A percentile compares a stretch with the other conserved stretches of the same genome.
These are phyloP conservation scores for Starmerella vitae DNA, from an alignment of 805 yeast species.

Conservation along the genomic window DNA sequence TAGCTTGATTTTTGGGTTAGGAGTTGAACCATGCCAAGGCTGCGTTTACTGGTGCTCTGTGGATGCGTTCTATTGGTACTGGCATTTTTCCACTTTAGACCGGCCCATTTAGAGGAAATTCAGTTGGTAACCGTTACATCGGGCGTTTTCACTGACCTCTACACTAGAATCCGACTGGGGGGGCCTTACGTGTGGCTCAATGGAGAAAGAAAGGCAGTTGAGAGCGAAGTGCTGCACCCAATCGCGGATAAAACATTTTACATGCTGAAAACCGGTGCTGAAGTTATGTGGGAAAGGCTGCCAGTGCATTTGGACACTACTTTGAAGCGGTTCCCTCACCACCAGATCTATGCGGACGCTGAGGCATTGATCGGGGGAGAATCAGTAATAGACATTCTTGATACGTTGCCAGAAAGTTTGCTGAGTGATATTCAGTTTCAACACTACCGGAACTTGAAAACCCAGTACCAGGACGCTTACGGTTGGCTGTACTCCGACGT, in stretches of 20 bases:
- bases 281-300: slow-evolving; percentile 28
- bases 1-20: too few relatives aligned
- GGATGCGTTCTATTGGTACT: too few relatives aligned
- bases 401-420: slow-evolving; percentile 19
- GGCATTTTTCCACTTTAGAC: too few relatives aligned
- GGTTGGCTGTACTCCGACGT: slow-evolving; percentile 14
- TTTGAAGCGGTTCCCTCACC: slow-evolving; percentile 26
- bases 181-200: too few relatives aligned
- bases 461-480: slow-evolving; percentile 14
- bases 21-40: too few relatives aligned
- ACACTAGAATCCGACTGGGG: too few relatives aligned
- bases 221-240: slow-evolving; percentile 10
- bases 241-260: slow-evolving; percentile 21
- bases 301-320: slow-evolving; percentile 30
- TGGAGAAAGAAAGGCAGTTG: too few relatives aligned
- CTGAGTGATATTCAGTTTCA: slow-evolving; percentile 20
- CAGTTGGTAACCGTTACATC: too few relatives aligned
- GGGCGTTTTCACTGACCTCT: too few relatives aligned
- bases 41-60: too few relatives aligned
- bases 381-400: slow-evolving; percentile 26
- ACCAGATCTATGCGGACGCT: slow-evolving; percentile 29
- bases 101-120: too few relatives aligned
- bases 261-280: slow-evolving; percentile 31
- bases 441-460: slow-evolving; percentile 16
- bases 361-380: slow-evolving; percentile 26